These are phyloP conservation scores for Plasmodium vinckei DNA, from an alignment of 169 alveolate species.

Conservation along the genomic window DNA sequence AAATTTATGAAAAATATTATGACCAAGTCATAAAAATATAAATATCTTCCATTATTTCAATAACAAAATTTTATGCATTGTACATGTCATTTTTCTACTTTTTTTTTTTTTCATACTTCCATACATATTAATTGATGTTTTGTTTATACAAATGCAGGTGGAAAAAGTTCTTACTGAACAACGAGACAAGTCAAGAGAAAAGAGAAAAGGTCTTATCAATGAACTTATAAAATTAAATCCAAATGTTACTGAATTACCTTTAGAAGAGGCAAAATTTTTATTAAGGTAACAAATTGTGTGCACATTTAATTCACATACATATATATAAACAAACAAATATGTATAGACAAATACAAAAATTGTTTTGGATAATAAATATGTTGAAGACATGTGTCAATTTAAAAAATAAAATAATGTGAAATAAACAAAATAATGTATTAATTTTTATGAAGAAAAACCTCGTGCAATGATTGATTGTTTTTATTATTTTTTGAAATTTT, in stretches of 20 bases:
- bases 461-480: too few species aligned
- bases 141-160: constrained; percentile 10
- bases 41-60: not conserved
- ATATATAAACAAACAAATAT: too few species aligned
- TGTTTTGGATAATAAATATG: too few species aligned
- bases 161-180: constrained; percentile 42
- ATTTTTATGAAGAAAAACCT: too few species aligned
- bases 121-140: not conserved
- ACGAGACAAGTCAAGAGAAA: constrained; percentile 50
- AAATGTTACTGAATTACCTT: constrained; percentile 65
- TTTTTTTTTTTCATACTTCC: not conserved
- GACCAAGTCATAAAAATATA: not conserved
- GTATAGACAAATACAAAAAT: too few species aligned
- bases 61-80: not conserved
- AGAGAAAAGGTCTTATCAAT: constrained; percentile 41
- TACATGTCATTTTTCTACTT: not conserved
- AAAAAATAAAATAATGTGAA: too few species aligned
- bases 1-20: not conserved
- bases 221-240: constrained; percentile 56
- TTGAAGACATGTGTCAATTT: too few species aligned
- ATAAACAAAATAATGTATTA: too few species aligned
- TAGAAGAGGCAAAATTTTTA: constrained; percentile 65
- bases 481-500: too few species aligned
- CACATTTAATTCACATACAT: not conserved
- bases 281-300: not conserved